phyloP scores from a whole-genome alignment of 331 rosid genomes.

The Pyracantha coccinea region DNA sequence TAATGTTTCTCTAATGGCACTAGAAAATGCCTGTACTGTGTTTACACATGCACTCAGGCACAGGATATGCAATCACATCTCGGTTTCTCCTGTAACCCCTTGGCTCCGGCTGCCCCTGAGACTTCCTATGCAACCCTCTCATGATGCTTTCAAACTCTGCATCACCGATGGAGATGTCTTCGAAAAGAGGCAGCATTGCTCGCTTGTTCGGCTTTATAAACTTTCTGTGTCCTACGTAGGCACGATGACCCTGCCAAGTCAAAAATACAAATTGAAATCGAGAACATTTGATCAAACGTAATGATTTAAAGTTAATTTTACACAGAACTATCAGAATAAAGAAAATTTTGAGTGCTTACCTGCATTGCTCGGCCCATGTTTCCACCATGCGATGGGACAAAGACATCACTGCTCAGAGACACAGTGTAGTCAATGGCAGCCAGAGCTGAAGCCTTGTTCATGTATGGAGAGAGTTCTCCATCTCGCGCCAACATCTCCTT shows the following conservation, averaged over 20 bases:
- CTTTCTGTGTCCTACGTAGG: slow-evolving; percentile 45
- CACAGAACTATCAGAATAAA: background rate
- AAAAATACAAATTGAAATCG: background rate
- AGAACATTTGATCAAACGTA: background rate
- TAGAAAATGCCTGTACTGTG: slow-evolving; percentile 18
- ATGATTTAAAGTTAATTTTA: background rate
- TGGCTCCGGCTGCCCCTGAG: slow-evolving; percentile 33
- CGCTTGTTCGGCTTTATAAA: slow-evolving; percentile 49
- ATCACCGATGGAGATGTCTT: slow-evolving; percentile 31
- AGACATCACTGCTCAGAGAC: slow-evolving; percentile 42
- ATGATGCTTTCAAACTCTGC: slow-evolving; percentile 21
- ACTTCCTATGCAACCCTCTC: slow-evolving; percentile 30
- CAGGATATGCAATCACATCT: slow-evolving; percentile 46
- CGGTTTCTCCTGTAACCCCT: slow-evolving; percentile 30
- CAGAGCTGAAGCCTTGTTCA: slow-evolving; percentile 41
- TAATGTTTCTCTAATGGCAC: background rate
- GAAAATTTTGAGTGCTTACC: background rate
- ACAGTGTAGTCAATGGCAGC: slow-evolving; percentile 57
- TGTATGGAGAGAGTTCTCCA: slow-evolving; percentile 34
- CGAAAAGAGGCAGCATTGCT: slow-evolving; percentile 26
- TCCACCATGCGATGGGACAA: slow-evolving; percentile 45
- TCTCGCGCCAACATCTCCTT: slow-evolving; percentile 38
- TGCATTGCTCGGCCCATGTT: slow-evolving; percentile 58
- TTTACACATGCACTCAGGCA: slow-evolving; percentile 44
- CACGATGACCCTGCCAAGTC: slow-evolving; percentile 35